phyloP scores from a whole-genome alignment of 2,329 filamentous ascomycete genomes.

The Phyllosticta citribraziliensis region DNA sequence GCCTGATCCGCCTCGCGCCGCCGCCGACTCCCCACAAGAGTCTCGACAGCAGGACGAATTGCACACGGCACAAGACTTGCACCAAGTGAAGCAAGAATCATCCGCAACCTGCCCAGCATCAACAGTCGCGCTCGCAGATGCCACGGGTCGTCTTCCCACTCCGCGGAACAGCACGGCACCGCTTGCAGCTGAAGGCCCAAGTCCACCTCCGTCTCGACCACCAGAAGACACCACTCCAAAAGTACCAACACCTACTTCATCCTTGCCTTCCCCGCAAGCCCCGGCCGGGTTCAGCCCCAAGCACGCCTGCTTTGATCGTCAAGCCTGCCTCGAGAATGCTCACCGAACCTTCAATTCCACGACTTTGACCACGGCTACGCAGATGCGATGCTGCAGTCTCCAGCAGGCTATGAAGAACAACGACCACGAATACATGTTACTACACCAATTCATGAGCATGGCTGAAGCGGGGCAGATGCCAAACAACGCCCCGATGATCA shows the following conservation, averaged over 20 bases:
- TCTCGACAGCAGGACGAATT: no score
- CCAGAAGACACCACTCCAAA: not conserved
- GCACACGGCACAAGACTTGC: no score
- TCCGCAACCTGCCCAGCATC: no score
- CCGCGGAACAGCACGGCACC: not conserved
- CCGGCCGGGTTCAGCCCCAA: not conserved
- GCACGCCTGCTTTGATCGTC: not conserved
- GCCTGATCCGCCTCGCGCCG: no score
- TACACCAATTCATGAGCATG: conserved; percentile 10
- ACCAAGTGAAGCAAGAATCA: not conserved
- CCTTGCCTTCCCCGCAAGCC: not conserved
- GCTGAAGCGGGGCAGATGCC: not conserved
- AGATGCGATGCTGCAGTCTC: not conserved
- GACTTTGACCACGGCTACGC: not conserved
- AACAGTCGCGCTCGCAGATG: no score
- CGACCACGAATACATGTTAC: conserved; percentile 1
- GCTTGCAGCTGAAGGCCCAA: not conserved
- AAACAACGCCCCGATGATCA: not conserved
- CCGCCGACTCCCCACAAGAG: no score
- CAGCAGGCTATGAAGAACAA: not conserved
- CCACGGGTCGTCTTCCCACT: not conserved
- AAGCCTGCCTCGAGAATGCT: not conserved
- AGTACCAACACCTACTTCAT: not conserved
- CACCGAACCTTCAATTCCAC: not conserved
- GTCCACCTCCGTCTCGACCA: not conserved